Evolutionary conservation across 1,139 yeast genomes (phyloP).

Genomic region (Zygosaccharomyces sapae): DNA sequence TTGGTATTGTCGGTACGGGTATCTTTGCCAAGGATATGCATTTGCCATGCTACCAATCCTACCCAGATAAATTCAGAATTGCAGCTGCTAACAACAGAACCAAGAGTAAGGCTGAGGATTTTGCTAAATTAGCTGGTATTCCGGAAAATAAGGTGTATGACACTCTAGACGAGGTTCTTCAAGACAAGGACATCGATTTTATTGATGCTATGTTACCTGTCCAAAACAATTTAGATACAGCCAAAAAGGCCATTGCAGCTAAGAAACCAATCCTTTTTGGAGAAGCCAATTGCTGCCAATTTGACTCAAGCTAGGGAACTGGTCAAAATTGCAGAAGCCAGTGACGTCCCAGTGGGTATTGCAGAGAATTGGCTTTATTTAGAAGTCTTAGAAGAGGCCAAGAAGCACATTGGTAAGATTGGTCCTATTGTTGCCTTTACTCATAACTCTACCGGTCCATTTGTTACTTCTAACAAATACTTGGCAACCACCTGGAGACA

Average conservation of each 20-base stretch:
- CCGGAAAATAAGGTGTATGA: conserved; percentile 54
- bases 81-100: conserved; percentile 78
- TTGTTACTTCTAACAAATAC: conserved; percentile 60
- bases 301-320: conserved; percentile 74
- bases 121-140: conserved; percentile 62
- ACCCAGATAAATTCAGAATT: conserved; percentile 43
- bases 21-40: conserved; percentile 83
- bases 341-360: conserved; percentile 65
- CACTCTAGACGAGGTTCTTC: conserved; percentile 58
- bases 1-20: conserved; percentile 87
- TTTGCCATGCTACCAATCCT: conserved; percentile 62
- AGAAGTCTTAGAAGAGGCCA: conserved; percentile 50
- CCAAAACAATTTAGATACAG: conserved; percentile 65
- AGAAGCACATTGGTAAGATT: conserved; percentile 58
- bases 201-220: conserved; percentile 86
- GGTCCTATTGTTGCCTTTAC: conserved; percentile 76
- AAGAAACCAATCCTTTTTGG: conserved; percentile 76
- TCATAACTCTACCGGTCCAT: conserved; percentile 82
- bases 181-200: conserved; percentile 61
- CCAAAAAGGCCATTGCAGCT: conserved; percentile 55
- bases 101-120: conserved; percentile 69
- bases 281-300: conserved; percentile 89
- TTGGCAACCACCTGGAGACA: conserved; percentile 77
- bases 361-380: conserved; percentile 84
- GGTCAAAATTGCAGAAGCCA: conserved; percentile 55